Percentiles rank a stretch among this genome's conserved stretches.
Evolutionary conservation across 164 flowering plant species (phyloP).

Genomic region (Stephania cephalantha): DNA sequence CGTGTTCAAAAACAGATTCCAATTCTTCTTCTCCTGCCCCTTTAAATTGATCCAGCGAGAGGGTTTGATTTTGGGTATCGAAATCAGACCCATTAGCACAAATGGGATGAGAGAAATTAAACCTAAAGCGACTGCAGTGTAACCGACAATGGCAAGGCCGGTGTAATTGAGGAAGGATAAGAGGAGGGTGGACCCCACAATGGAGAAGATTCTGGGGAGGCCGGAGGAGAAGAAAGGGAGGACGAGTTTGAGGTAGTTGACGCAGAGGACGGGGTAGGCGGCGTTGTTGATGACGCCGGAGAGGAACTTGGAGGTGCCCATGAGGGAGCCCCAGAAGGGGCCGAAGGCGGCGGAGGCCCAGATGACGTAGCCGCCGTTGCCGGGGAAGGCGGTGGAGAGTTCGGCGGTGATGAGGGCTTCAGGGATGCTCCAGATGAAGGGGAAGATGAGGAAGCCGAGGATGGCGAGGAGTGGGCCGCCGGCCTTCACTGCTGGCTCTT

Average conservation of each 20-base stretch:
- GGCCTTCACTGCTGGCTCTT: slow-evolving; percentile 70
- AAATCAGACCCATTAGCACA: slow-evolving; percentile 45
- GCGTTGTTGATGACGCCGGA: slow-evolving; percentile 77
- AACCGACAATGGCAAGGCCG: slow-evolving; percentile 71
- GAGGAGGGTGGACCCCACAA: slow-evolving; percentile 36
- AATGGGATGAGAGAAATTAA: slow-evolving; percentile 62
- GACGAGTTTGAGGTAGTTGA: slow-evolving; percentile 49
- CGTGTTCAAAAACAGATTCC: slow-evolving; percentile 72
- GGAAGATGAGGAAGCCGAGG: slow-evolving; percentile 79
- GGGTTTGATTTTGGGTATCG: slow-evolving; percentile 57
- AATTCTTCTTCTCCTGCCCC: slow-evolving; percentile 55
- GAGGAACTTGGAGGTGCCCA: slow-evolving; percentile 76
- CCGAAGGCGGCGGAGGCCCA: slow-evolving; percentile 82
- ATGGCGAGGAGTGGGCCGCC: slow-evolving; percentile 79
- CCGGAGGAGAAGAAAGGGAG: slow-evolving; percentile 48
- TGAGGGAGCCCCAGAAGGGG: slow-evolving; percentile 70
- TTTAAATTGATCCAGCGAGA: slow-evolving; percentile 40
- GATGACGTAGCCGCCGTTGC: slow-evolving; percentile 78
- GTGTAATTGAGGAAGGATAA: slow-evolving; percentile 62
- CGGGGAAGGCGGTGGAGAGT: slow-evolving; percentile 74
- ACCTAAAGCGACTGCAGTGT: slow-evolving; percentile 49
- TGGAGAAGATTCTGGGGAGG: slow-evolving; percentile 33
- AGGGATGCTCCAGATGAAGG: slow-evolving; percentile 84
- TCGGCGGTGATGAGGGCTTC: slow-evolving; percentile 90
- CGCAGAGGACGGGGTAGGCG: slow-evolving; percentile 68